Base-by-base conservation (phyloP, 305 asterid genomes). In the Fraxinus greggii region DNA sequence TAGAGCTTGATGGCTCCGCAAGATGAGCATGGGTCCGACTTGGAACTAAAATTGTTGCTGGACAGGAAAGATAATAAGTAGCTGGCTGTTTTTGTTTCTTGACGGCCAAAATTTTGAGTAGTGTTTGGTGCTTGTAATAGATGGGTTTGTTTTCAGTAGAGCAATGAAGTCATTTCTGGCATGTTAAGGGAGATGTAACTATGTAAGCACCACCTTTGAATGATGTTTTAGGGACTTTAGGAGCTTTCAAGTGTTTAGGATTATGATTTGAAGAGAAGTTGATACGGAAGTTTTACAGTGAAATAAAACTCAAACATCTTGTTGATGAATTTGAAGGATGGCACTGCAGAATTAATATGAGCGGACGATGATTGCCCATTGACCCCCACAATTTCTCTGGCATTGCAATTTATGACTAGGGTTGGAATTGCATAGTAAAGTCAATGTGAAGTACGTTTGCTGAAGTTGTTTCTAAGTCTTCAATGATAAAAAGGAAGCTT, bases 171-270 rank as follows among this genome's bases (percentile, higher is more conserved):
- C 13, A 65, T 40, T 28, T 61, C 12, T 76, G 33, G 40, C 40
- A 21, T 21, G 70, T 28, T 67, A 67, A 12, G 21, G n/a, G 35
- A 67, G 35, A 28, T 10, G 73, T 35, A 35, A 35, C 40, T 35
- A 35, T 35, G 40, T 67, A 67, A 67, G 36, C 21, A 26, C 38
- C 19, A 61, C 31, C 32, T 42, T 6, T 51, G 61, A 35, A 51
- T 77, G 23, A 29, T 54, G 2, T 19, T 67, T 13, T 26, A 23
- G 75, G 38, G 38, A 7, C 19, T 77, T 75, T 29, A 56, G 76
- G 31, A 38, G 35, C 72, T 76, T 40, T 82, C 48, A 54, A 51
- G 65, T 70, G 45, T 51, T 23, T 29, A 74, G 78, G 80, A 75
- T 31, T 65, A 77, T 3, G 48, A 77, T n/a, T 7, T 24, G 32